These are phyloP conservation scores for Blepharisma japonicum DNA, from an alignment of 73 alveolate genomes.

Conservation along the genomic window DNA sequence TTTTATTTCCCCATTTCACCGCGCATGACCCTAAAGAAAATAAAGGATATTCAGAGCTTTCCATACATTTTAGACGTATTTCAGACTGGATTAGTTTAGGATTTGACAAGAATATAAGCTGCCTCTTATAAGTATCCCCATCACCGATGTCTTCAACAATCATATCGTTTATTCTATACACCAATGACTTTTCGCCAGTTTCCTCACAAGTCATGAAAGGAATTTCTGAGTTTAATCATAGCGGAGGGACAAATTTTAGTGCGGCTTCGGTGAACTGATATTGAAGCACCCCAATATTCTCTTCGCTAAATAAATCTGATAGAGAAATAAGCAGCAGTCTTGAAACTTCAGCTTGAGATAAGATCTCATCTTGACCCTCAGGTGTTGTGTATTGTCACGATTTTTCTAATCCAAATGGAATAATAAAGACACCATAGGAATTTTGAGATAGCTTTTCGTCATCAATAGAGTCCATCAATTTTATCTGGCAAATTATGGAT, in stretches of 20 bases:
- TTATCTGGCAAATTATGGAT: too few relatives aligned
- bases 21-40: not conserved
- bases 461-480: not conserved
- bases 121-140: constrained; percentile 13
- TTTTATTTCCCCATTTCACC: not conserved
- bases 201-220: constrained; percentile 15
- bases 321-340: not conserved
- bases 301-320: not conserved
- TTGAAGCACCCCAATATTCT: not conserved
- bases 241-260: constrained; percentile 10
- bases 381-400: not conserved
- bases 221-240: not conserved
- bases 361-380: not conserved
- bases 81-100: constrained; percentile 17
- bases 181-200: constrained; percentile 1
- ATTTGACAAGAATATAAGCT: not conserved
- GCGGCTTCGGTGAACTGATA: not conserved
- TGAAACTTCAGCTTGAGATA: not conserved
- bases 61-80: not conserved
- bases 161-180: not conserved
- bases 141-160: constrained; percentile 13
- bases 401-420: constrained; percentile 11
- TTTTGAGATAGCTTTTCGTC: not conserved
- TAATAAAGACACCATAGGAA: constrained; percentile 5
- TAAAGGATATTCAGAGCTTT: not conserved